Evolutionary conservation across 495 filamentous ascomycete species (phyloP), one percentile per base, ranked within the genome.

Genomic region (Hypomontagnella submonticulosa): DNA sequence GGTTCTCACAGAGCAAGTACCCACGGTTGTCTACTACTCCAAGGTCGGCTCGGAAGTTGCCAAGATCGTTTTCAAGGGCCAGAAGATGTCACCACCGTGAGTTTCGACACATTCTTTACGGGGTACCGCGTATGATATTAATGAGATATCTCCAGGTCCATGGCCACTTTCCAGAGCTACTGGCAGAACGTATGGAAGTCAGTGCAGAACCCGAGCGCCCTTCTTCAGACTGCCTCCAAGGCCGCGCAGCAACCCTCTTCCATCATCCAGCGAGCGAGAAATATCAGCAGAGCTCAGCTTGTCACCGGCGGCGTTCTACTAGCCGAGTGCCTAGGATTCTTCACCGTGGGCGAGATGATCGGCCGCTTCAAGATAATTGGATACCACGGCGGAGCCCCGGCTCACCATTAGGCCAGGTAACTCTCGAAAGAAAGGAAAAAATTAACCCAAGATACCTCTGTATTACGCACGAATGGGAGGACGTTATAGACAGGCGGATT

Each of bases 331-430:
- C 77, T 99, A 58, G 95, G 95, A 53, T 98, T 99, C 85, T 99
- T 98, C 85, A 93, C 92, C 13, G 86, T 99, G 18, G 95, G 95
- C 58, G 92, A 97, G 85, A 98, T 99, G 79, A 89, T 98, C 67
- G 95, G 95, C 58, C 84, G 93, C 57, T 83, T 92, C 79, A 97
- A 98, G 88, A 75, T 99, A 63, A 81, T 99, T 71, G 95, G 95
- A 63, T 99, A 98, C 83, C 83, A 87, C 75, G 92, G 91, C 70
- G 85, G 90, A 66, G 66, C 75, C 69, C 81, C 76, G 41, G 79
- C 80, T 67, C 89, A 91, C 81, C 89, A 89, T 74, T 83, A 75
- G 76, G 23, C 9, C 3, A 13, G 51, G 23, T 15, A 15, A 12
- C 38, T 20, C 37, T 57, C 56, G 23, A 55, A 50, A 33, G 36